A percentile compares a stretch with the other conserved stretches of the same genome.
Conservation (phyloP, 2,329 filamentous ascomycete genomes). For the Leptodontidium sp. region DNA sequence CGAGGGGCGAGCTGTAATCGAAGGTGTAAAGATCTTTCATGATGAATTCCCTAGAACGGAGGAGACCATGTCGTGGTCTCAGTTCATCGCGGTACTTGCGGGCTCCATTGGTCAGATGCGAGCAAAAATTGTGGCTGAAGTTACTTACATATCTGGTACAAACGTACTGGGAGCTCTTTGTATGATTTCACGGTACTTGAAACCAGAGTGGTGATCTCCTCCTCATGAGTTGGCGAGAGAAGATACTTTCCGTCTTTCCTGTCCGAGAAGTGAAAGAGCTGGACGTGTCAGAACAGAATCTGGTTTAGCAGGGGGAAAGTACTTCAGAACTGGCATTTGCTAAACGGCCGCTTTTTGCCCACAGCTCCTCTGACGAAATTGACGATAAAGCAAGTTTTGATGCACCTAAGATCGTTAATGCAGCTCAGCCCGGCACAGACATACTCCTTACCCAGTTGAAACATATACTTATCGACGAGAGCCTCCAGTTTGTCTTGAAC, state of each 20-base stretch:
- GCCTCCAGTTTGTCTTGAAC: conserved; percentile 89
- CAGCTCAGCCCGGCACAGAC: background rate
- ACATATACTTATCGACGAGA: conserved; percentile 91
- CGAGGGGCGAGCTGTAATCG: conserved; percentile 72
- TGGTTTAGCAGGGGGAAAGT: conserved; percentile 29
- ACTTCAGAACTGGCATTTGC: conserved; percentile 77
- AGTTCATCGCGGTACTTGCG: conserved; percentile 95
- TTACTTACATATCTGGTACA: conserved; percentile 85
- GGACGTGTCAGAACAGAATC: conserved; percentile 24
- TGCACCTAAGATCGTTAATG: conserved; percentile 61
- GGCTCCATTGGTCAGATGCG: conserved; percentile 55
- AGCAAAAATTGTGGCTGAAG: background rate
- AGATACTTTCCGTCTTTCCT: conserved; percentile 78
- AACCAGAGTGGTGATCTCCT: conserved; percentile 90
- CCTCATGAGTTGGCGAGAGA: conserved; percentile 92
- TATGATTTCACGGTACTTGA: conserved; percentile 79
- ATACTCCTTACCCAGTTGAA: conserved; percentile 63
- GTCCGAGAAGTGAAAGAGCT: conserved; percentile 84
- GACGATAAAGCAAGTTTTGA: conserved; percentile 85
- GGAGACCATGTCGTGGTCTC: conserved; percentile 84
- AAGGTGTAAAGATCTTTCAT: conserved; percentile 99
- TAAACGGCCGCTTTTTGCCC: conserved; percentile 85
- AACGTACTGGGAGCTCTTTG: conserved; percentile 81
- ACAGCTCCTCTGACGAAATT: conserved; percentile 84
- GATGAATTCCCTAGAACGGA: conserved; percentile 88